Conservation (phyloP, 2,329 filamentous ascomycete species). For the Fusarium humuli region DNA sequence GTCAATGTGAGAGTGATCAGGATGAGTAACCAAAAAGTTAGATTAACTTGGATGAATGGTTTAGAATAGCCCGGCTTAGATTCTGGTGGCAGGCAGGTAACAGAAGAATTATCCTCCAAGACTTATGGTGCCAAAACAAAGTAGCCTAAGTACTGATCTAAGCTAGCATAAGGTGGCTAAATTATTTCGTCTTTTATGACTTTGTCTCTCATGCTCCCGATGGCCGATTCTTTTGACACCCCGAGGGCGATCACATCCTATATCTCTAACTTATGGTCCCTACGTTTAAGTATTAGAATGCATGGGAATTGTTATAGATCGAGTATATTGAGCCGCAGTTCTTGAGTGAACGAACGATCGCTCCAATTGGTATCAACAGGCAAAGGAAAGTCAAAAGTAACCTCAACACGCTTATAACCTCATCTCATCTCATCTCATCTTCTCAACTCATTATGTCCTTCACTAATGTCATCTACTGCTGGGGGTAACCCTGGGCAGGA, state of each 20-base stretch:
- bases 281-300: too few relatives aligned
- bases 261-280: too few relatives aligned
- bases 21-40: background rate
- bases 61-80: too few relatives aligned
- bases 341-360: background rate
- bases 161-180: too few relatives aligned
- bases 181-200: too few relatives aligned
- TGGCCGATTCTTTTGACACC: too few relatives aligned
- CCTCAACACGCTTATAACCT: conserved; percentile 6
- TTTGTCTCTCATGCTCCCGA: too few relatives aligned
- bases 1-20: background rate
- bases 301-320: background rate
- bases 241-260: too few relatives aligned
- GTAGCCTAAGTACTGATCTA: too few relatives aligned
- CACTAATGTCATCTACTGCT: conserved; percentile 2
- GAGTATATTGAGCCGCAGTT: background rate
- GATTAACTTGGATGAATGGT: background rate
- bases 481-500: conserved; percentile 7
- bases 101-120: too few relatives aligned
- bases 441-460: background rate
- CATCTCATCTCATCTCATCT: background rate
- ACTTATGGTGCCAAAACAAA: too few relatives aligned
- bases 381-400: conserved; percentile 1
- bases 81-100: too few relatives aligned
- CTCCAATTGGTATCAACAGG: conserved; percentile 9